A percentile compares a stretch with the other conserved stretches of the same genome.
Evolutionary conservation across 768 basidiomycete species (phyloP).

Genomic region (Dioszegia aurantiaca): DNA sequence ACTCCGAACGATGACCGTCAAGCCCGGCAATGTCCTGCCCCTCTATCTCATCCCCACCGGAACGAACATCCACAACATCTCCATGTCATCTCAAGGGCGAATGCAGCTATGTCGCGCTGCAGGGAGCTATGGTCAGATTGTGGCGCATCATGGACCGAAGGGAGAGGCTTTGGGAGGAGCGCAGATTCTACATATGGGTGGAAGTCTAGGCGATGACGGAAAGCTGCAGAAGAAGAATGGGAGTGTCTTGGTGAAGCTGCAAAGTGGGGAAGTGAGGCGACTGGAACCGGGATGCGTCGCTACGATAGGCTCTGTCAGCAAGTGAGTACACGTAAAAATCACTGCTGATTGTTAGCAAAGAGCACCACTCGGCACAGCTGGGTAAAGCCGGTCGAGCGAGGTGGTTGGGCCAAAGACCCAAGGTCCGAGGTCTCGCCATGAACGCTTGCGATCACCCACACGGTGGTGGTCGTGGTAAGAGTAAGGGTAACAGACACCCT

Average conservation of each 20-base stretch:
- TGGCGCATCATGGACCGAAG: slow-evolving; percentile 60
- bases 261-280: slow-evolving; percentile 88
- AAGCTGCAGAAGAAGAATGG: slow-evolving; percentile 34
- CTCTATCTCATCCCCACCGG: slow-evolving; percentile 86
- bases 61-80: slow-evolving; percentile 83
- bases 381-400: slow-evolving; percentile 89
- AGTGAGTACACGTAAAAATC: slow-evolving; percentile 52
- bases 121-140: slow-evolving; percentile 76
- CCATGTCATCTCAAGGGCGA: slow-evolving; percentile 70
- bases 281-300: slow-evolving; percentile 74
- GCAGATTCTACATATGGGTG: slow-evolving; percentile 39
- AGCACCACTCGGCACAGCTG: slow-evolving; percentile 77
- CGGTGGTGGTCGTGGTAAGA: slow-evolving; percentile 96
- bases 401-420: slow-evolving; percentile 80
- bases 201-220: slow-evolving; percentile 26
- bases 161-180: slow-evolving; percentile 56
- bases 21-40: slow-evolving; percentile 89
- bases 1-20: slow-evolving; percentile 75
- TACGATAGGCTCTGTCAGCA: slow-evolving; percentile 87
- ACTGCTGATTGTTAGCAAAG: slow-evolving; percentile 52
- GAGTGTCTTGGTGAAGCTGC: slow-evolving; percentile 63
- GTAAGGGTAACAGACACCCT: slow-evolving; percentile 92
- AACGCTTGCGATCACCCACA: slow-evolving; percentile 82
- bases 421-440: slow-evolving; percentile 93
- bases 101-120: slow-evolving; percentile 84